Base-by-base conservation (phyloP, 371 early-diverging fungal species). In the Haplosporangium sp. region DNA sequence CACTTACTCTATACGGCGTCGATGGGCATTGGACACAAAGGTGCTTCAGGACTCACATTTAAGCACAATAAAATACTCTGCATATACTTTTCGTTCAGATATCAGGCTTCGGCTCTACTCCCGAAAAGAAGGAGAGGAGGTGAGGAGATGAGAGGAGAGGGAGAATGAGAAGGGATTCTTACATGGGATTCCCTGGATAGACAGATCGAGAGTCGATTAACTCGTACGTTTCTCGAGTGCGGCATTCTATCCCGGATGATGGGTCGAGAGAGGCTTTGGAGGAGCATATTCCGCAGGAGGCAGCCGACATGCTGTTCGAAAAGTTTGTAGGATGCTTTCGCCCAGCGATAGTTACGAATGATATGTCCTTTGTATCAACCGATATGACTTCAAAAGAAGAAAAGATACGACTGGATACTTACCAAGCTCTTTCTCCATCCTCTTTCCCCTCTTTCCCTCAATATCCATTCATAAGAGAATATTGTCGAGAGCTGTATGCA, bases 181-280 rank as follows among this genome's bases (percentile, higher is more conserved):
- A 59, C 59, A 50, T 65, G 12, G 72, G 66, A 53, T 65, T 65
- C 36, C 72, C 66, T 18, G 72, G 72, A 11, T 72, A 56, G 60
- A 57, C 62, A 55, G 38, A 40, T 45, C 16, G 38, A 11, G 45
- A 65, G 4, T 73, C 73, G 53, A 66, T 66, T 38, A 59, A 45
- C 50, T 13, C 53, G 46, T 73, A 73, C 59, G 36, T 73, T 20
- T 62, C 67, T 21, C 62, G 66, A 40, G 52, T 66, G 57, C 58
- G 59, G 48, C n/a, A 8, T n/a, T 72, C 62, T 52, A 62, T 72
- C 51, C 50, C 8, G 11, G 72, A 72, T 23, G 66, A 72, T 0
- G 16, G 66, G 21, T 72, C 72, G 40, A 64, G 23, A 45, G 62
- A n/a, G 53, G 66, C 38, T 18, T 53, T 72, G 55, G 56, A 65